Base-by-base conservation (phyloP, 306 rosid genomes). In the Oxytropis ochrocephala region DNA sequence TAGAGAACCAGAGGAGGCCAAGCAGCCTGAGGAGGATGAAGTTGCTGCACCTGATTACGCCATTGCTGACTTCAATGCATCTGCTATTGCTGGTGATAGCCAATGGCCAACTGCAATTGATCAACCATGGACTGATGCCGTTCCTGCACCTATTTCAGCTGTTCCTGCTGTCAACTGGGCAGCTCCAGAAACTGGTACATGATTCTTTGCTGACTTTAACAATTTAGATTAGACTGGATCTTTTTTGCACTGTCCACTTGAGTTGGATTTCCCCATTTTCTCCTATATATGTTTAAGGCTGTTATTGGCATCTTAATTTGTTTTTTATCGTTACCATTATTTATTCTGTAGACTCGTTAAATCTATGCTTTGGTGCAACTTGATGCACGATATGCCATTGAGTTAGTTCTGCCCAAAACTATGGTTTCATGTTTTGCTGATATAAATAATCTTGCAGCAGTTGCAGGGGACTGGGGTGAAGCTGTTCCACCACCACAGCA, bases 1-100 rank as follows among this genome's bases (percentile, higher is more conserved):
- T 5, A 85, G 97, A 39, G 96, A 92, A 57, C 98, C 96, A 0
- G 96, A 90, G 78, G 98, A 90, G 82, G 77, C 95, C 6, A 89
- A 88, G 77, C 68, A 74, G 54, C 78, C 67, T 58, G 96, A 93
- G 64, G 93, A 88, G 44, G 98, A 90, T 11, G 94, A 93, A 51
- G 82, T 76, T 0, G 75, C 67, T 9, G 82, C 75, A 1, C 72
- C 49, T 4, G 96, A 84, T 18, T 89, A 87, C 48, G 90, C 83
- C 43, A 67, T 84, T 56, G 14, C 87, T 0, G 96, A 86, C 46
- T 89, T 51, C 29, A 70, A 66, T 47, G 71, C 89, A 6, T 68
- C 58, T 14, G 47, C 48, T 48, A 24, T 39, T 70, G 27, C 76
- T 54, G 64, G 71, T 11, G 82, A 81, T 73, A 77, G 70, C 16